Evolutionary conservation across 805 yeast genomes (phyloP).

Genomic region (Suhomyces sp.): DNA sequence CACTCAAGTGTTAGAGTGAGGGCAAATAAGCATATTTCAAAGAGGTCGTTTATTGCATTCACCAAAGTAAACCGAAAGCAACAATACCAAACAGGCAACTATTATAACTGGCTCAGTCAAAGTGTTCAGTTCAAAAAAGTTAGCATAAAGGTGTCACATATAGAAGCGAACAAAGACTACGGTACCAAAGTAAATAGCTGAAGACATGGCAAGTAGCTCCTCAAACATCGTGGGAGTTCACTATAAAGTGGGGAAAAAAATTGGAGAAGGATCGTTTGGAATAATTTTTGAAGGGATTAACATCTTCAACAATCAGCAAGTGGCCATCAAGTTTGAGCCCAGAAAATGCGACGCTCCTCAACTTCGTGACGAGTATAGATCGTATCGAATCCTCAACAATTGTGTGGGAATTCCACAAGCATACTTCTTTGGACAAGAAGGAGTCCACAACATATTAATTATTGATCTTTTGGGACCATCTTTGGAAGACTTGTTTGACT

Average conservation of each 20-base stretch:
- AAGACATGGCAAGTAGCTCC: conserved; percentile 34
- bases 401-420: conserved; percentile 89
- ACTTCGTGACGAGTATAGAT: conserved; percentile 90
- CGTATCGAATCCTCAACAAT: conserved; percentile 85
- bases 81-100: not conserved
- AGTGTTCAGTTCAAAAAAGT: not conserved
- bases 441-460: conserved; percentile 90
- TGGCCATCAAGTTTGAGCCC: conserved; percentile 96
- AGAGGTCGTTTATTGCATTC: not conserved
- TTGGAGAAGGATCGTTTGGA: conserved; percentile 98
- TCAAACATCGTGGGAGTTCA: conserved; percentile 87
- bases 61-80: not conserved
- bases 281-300: conserved; percentile 95
- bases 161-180: not conserved
- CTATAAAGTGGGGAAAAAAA: conserved; percentile 94
- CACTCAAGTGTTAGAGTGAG: not conserved
- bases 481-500: conserved; percentile 92
- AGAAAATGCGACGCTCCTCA: conserved; percentile 97
- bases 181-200: not conserved
- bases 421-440: conserved; percentile 98
- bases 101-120: not conserved
- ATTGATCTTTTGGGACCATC: conserved; percentile 95
- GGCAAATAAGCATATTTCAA: not conserved
- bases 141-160: not conserved
- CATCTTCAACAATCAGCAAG: conserved; percentile 85